Base-by-base conservation (phyloP, 2,329 filamentous ascomycete genomes). In the Fusarium luffae region DNA sequence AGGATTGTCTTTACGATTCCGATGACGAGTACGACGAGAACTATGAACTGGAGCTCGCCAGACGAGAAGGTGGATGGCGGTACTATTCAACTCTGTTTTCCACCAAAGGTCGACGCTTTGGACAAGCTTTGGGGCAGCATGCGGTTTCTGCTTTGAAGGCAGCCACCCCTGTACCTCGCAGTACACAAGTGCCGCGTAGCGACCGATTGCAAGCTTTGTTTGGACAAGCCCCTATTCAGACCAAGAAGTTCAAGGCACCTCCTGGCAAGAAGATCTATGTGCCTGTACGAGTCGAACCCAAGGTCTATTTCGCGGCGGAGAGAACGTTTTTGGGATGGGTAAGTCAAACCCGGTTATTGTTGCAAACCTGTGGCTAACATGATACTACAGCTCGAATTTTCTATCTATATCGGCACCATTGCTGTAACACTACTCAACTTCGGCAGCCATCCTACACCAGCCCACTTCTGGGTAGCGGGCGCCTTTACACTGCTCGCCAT, bases 221-320 rank as follows among this genome's bases (percentile, higher is more conserved):
- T 41, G 87, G 87, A 9, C 76, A 79, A 51, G 80, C 85, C 75
- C 74, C 89, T 81, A 85, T 90, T 27, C 84, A 86, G 68, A 83
- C 79, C 30, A 87, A 85, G 78, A 85, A 82, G 72, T 89, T 94
- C 82, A 90, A 89, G 77, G 92, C 92, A 11, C 92, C 92, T 14
- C 90, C 89, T 78, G 92, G 92, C 56, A 95, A 94, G 88, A 93
- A 93, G 79, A 98, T 99, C 63, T 95, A 98, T 76, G 96, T 99
- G 25, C 95, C 95, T 16, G 91, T 98, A 58, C 90, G 96, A 50
- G 94, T 99, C 34, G 96, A 99, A 80, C 96, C 96, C 34, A 99
- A 99, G 82, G 96, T 99, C 52, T 97, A 94, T 80, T 97, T 99
- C 78, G 96, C 96, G 23, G 94, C 94, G 1, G 96, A 99, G 81